Base-by-base conservation (phyloP, 2,329 filamentous ascomycete genomes). In the Colletotrichum trifolii region DNA sequence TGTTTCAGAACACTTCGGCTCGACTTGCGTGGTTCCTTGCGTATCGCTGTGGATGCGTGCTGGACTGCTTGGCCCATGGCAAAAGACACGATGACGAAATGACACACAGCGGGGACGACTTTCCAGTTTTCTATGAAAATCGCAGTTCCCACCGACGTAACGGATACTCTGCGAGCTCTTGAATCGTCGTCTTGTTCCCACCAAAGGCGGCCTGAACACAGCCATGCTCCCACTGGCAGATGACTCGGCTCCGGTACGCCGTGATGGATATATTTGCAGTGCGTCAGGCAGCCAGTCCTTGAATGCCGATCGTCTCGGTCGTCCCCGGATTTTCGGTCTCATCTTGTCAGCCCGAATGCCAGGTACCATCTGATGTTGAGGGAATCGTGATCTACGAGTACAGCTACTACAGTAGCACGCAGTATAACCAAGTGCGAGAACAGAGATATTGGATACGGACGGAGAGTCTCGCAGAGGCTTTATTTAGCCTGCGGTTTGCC, bases 1-100 rank as follows among this genome's bases (percentile, higher is more conserved):
- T 53, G 62, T 65, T 61, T 62, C 62, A 56, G 42, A 40, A 47
- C 15, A 35, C 39, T 35, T 36, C 36, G 55, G 13, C 39, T 56
- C n/a, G 33, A 12, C 35, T 48, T 17, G 36, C 7, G 45, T 36
- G 17, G 45, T 12, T 36, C 46, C 8, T 53, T 45, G 50, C 38
- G 38, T 54, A 15, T 43, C 34, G 11, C 42, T 55, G 35, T 52
- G 6, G 36, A 8, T 56, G 17, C 15, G 15, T 36, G 15, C n/a
- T 60, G 52, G 34, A 43, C 38, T 47, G 46, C 47, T 38, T 53
- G 39, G 34, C 54, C 54, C 54, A 15, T 48, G 35, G 13, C 42
- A 5, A 43, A 35, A n/a, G 9, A 36, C 25, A 25, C 25, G 25
- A 25, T 25, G 25, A 25, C 25, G 25, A 25, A 34, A 17, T 33